A percentile compares a stretch with the other conserved stretches of the same genome.
These are phyloP conservation scores for Cucurbita ficifolia DNA, from an alignment of 306 rosid genomes.

Conservation along the genomic window DNA sequence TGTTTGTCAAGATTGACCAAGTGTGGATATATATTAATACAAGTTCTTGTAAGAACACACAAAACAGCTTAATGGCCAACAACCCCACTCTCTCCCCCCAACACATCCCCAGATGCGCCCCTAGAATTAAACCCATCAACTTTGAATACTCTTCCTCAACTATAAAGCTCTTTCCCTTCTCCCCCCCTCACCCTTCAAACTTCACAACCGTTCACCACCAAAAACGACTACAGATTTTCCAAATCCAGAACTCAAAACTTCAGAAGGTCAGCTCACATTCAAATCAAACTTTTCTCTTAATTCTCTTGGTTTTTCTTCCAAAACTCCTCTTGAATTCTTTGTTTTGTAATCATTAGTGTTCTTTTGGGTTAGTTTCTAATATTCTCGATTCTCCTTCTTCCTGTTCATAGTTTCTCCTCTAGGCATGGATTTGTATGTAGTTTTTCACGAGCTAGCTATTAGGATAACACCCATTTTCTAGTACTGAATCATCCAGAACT, in stretches of 20 bases:
- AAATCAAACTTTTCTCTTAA: background rate
- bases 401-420: background rate
- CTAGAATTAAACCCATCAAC: constrained; percentile 11
- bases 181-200: background rate
- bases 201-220: background rate
- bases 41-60: background rate
- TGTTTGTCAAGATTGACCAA: constrained; percentile 1
- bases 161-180: background rate
- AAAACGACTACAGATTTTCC: background rate
- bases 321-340: background rate
- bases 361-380: background rate
- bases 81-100: constrained; percentile 7
- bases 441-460: background rate
- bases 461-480: background rate
- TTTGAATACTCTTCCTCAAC: constrained; percentile 16
- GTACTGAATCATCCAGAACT: background rate
- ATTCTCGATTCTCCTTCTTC: background rate
- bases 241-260: background rate
- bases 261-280: background rate
- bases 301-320: background rate
- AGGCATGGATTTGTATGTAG: background rate
- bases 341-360: background rate
- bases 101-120: constrained; percentile 40
- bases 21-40: background rate
- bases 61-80: constrained; percentile 9